Conservation (phyloP, 2,329 filamentous ascomycete genomes). For the Aureobasidium sp. region DNA sequence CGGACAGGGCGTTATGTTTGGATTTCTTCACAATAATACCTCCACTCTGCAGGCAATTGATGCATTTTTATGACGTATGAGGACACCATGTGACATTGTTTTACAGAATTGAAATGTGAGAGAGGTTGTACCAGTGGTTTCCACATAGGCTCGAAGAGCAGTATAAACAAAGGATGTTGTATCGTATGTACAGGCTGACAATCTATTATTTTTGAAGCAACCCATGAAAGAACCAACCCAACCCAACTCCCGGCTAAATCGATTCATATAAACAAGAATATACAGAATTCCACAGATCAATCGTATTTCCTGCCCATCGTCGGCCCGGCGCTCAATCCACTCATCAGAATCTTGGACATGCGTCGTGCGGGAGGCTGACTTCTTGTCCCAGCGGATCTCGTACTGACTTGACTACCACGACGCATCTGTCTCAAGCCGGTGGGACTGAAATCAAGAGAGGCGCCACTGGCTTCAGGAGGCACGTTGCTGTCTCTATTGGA, state of each 20-base stretch:
- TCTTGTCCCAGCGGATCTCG: conserved; percentile 1
- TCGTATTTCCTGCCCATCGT: conserved; percentile 23
- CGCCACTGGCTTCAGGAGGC: conserved; percentile 4
- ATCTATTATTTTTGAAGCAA: background rate
- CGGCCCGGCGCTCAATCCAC: conserved; percentile 27
- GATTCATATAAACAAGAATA: background rate
- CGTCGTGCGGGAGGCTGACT: conserved; percentile 9
- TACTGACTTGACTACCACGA: conserved; percentile 15
- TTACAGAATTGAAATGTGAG: too few relatives aligned
- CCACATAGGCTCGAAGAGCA: background rate
- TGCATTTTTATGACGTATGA: too few relatives aligned
- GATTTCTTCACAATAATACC: too few relatives aligned
- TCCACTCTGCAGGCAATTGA: too few relatives aligned
- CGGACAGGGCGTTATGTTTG: too few relatives aligned
- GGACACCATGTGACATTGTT: too few relatives aligned
- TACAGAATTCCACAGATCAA: conserved; percentile 3
- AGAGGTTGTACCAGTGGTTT: too few relatives aligned
- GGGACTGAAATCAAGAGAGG: conserved; percentile 7
- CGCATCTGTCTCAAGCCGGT: conserved; percentile 3
- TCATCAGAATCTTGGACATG: conserved; percentile 17
- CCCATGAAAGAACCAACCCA: background rate
- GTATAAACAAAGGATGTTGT: background rate
- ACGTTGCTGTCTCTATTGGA: background rate
- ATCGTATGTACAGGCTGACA: background rate
- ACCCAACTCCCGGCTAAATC: conserved; percentile 10